These are phyloP conservation scores for Silene vulgaris DNA, from an alignment of 179 eudicot genomes.

Conservation along the genomic window DNA sequence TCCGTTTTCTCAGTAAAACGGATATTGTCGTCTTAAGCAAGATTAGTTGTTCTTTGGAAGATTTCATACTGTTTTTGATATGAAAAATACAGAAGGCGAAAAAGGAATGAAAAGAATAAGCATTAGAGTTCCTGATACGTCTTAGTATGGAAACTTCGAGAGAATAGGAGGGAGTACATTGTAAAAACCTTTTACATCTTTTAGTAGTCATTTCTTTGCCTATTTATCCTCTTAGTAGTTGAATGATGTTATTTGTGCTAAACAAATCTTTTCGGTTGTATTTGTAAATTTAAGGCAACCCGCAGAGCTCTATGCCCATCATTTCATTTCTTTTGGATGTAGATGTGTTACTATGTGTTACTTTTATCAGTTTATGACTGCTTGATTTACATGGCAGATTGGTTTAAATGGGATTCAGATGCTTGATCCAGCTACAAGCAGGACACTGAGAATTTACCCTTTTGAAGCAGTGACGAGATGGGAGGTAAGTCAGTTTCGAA, in stretches of 20 bases:
- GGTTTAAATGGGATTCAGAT: constrained; percentile 87
- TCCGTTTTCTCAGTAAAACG: too few relatives aligned
- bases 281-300: not conserved
- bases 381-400: constrained; percentile 40
- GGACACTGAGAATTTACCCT: constrained; percentile 65
- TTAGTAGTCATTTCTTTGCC: not conserved
- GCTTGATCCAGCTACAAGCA: constrained; percentile 70
- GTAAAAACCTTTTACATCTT: not conserved
- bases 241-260: not conserved
- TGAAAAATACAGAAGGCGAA: too few relatives aligned
- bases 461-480: constrained; percentile 69
- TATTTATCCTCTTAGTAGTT: not conserved
- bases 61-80: too few relatives aligned
- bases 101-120: too few relatives aligned
- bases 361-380: not conserved
- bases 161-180: not conserved
- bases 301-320: not conserved
- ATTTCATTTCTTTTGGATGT: not conserved
- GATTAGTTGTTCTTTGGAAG: too few relatives aligned
- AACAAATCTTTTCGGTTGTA: not conserved
- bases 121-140: too few relatives aligned
- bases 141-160: too few relatives aligned
- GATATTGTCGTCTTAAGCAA: too few relatives aligned
- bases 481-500: constrained; percentile 48
- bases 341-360: not conserved